A percentile compares a stretch with the other conserved stretches of the same genome.
Conservation (phyloP, 1,284 basidiomycete genomes). For the Earliella scabrosa region DNA sequence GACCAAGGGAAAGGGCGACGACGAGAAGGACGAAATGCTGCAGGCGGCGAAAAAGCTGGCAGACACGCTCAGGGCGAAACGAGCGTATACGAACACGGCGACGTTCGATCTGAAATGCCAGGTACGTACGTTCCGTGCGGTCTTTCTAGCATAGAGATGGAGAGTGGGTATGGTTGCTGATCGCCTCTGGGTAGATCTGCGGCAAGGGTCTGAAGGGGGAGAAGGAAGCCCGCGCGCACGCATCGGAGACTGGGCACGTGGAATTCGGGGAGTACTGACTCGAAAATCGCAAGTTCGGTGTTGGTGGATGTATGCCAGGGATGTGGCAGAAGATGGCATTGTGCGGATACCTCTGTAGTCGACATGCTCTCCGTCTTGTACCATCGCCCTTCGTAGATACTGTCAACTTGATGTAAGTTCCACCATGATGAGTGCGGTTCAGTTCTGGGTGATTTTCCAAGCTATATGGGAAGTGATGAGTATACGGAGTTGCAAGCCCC, state of each 20-base stretch:
- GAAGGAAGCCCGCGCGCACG: constrained; percentile 89
- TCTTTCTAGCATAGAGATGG: neutral
- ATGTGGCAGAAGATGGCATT: constrained; percentile 11
- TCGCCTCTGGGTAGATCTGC: constrained; percentile 54
- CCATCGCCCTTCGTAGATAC: neutral
- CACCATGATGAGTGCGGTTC: too few species aligned
- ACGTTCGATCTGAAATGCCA: constrained; percentile 90
- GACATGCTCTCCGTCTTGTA: constrained; percentile 12
- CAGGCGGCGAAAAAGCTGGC: constrained; percentile 75
- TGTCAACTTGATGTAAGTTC: neutral
- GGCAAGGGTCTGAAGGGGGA: constrained; percentile 87
- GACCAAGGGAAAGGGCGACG: constrained; percentile 56
- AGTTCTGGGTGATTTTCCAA: too few species aligned
- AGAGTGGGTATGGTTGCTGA: too few species aligned
- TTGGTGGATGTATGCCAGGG: neutral
- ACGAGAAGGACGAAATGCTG: constrained; percentile 61
- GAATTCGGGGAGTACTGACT: constrained; percentile 86
- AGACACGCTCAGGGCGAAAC: constrained; percentile 69
- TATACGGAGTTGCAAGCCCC: too few species aligned
- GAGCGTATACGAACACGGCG: constrained; percentile 88
- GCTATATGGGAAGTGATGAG: too few species aligned
- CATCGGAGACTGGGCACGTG: constrained; percentile 84
- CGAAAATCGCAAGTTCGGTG: neutral
- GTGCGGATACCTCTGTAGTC: neutral
- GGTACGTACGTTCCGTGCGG: constrained; percentile 43